Percentiles rank a stretch among this genome's conserved stretches.
These are phyloP conservation scores for Monosiga brevicollis DNA, from an alignment of 78 protist genomes.

Conservation along the genomic window DNA sequence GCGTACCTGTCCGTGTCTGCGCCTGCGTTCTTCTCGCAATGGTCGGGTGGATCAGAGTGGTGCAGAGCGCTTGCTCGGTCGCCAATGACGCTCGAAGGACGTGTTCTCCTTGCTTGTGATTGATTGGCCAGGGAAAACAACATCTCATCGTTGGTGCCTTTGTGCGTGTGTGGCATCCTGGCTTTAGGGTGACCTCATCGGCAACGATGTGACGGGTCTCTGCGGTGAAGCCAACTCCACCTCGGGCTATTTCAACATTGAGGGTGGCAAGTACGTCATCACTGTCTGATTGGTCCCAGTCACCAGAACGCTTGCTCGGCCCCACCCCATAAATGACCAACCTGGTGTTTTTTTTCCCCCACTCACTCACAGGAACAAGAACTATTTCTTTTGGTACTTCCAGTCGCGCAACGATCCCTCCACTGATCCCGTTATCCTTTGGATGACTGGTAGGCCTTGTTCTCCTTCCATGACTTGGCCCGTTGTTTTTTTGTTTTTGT, in stretches of 20 bases:
- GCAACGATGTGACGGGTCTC: not conserved
- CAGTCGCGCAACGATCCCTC: not conserved
- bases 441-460: conserved; percentile 12
- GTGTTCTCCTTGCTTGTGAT: too few species aligned
- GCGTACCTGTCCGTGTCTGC: too few species aligned
- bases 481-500: not conserved
- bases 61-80: too few species aligned
- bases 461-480: not conserved
- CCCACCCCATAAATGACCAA: too few species aligned
- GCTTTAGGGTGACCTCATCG: not conserved
- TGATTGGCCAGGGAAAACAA: too few species aligned
- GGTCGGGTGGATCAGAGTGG: too few species aligned
- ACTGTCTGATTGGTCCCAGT: too few species aligned
- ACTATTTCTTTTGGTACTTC: not conserved
- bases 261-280: not conserved
- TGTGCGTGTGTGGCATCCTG: too few species aligned
- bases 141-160: too few species aligned
- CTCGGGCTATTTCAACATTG: not conserved
- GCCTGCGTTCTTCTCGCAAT: too few species aligned
- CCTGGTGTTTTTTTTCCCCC: not conserved
- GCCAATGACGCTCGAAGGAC: too few species aligned
- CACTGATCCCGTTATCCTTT: conserved; percentile 14
- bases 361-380: not conserved
- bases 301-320: too few species aligned
- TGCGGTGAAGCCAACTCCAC: not conserved